Evolutionary conservation across 1,139 yeast species (phyloP), one percentile per base, ranked within the genome.

Genomic region (Candida mesenterica): DNA sequence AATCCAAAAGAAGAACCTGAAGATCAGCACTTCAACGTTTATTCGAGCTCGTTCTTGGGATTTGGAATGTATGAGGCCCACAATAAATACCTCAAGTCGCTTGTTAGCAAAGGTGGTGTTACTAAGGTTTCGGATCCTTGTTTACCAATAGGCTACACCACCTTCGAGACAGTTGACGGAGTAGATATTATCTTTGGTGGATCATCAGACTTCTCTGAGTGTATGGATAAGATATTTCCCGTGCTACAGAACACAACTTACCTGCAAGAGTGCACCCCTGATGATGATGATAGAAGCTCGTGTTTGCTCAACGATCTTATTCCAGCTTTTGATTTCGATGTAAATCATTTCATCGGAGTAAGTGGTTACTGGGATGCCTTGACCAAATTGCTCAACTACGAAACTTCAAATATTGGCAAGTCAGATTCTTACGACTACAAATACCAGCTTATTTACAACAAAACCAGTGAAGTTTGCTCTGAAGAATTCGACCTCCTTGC

Each of bases 311-410:
- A 63, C 36, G 81, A 78, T 41, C 53, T 66, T 28, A 68, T 77
- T 14, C 95, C 95, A 0, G 72, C 78, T 2, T 79, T 86, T 58
- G 87, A 82, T 46, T 80, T 84, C 47, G 79, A 74, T 36, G 62
- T 77, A 27, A 78, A 80, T 45, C 81, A 78, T 44, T 85, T 85
- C 43, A 72, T 82, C 20, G 95, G 94, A 0, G 88, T 87, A 2
- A 81, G 89, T 48, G 95, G 89, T 29, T 85, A 83, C 57, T 85
- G 89, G 86, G 85, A 84, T 53, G 77, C 88, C 3, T 66, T 82
- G 7, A 72, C 73, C 16, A 69, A 68, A 24, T 63, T 80, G 3
- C 56, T 68, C 26, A 55, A 61, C 2, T 61, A 65, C 37, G 56
- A 56, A 15, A 46, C 19, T 22, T 14, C 28, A 5, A 19, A 28